Evolutionary conservation across 441 rosid genomes (phyloP), one percentile per base, ranked within the genome.

Genomic region (Eutrema salsugineum): DNA sequence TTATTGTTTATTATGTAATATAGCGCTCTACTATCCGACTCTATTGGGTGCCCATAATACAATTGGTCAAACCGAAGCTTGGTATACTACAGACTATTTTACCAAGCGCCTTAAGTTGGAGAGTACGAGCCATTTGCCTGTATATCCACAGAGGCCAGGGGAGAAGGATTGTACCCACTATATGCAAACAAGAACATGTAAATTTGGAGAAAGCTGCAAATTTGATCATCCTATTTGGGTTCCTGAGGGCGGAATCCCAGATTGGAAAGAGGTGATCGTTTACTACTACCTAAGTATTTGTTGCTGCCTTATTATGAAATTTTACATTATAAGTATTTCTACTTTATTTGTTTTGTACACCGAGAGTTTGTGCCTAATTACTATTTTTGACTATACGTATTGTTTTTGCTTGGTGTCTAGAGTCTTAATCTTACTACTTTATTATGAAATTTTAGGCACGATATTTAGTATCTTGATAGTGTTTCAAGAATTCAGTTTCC

Each of bases 161-260:
- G 97, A 90, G 88, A 94, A 91, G 85, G 97, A 94, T 78, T 94
- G 99, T 87, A 90, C 97, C 76, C 92, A 91, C 88, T 94, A 91
- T 91, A 94, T 94, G 99, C 97, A 85, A 75, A 91, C 99, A 59
- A 85, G 99, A 86, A 88, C 97, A 70, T 94, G 99, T 94, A 94
- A 91, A 81, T 94, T 85, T 88, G 99, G 97, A 83, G 91, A 84
- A 68, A 86, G 82, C 95, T 91, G 99, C 97, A 94, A 82, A 87
- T 94, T 90, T 90, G 97, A 94, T 87, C 99, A 94, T 88, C 99
- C 99, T 83, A 68, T 90, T 91, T 91, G 99, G 99, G 99, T 94
- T 90, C 97, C 99, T 24, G 99, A 88, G 73, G 99, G 97, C 77
- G 99, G 99, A 85, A 94, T 94, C 87, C 97, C 97, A 84, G 93